Percentiles rank a stretch among this genome's conserved stretches.
Evolutionary conservation across 1,139 yeast species (phyloP).

Genomic region (Pichia sp.): DNA sequence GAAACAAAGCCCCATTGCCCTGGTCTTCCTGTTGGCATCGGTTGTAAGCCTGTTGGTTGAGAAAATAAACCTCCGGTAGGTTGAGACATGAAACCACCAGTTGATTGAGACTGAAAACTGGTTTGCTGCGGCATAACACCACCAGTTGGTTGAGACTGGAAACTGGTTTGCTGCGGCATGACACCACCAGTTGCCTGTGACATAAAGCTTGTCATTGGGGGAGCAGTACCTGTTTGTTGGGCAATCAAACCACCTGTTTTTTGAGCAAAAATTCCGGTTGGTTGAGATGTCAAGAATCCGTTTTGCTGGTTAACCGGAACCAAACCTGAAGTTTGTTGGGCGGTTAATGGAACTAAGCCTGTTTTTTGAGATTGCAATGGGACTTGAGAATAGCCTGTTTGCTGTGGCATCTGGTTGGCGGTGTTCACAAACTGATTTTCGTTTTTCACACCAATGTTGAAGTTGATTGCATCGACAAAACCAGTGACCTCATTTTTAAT

Average conservation of each 20-base stretch:
- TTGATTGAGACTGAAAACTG: constrained; percentile 33
- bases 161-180: constrained; percentile 16
- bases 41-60: constrained; percentile 37
- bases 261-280: constrained; percentile 24
- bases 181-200: constrained; percentile 26
- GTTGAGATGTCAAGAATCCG: constrained; percentile 28
- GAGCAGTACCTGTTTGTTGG: constrained; percentile 19
- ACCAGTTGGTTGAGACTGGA: constrained; percentile 15
- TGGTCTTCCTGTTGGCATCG: constrained; percentile 63
- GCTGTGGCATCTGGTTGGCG: constrained; percentile 9
- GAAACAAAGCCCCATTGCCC: constrained; percentile 81
- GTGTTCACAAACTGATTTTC: constrained; percentile 11
- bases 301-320: constrained; percentile 36
- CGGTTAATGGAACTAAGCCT: constrained; percentile 24
- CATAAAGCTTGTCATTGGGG: constrained; percentile 17
- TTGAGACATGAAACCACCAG: constrained; percentile 29
- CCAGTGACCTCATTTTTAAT: constrained; percentile 79
- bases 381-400: constrained; percentile 25
- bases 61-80: constrained; percentile 29
- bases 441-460: constrained; percentile 44
- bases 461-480: constrained; percentile 82
- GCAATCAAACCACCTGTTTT: constrained; percentile 25
- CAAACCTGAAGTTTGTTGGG: constrained; percentile 27
- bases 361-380: constrained; percentile 22
- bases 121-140: constrained; percentile 27